Conservation (phyloP, 2,329 filamentous ascomycete genomes). For the Clonostachys chloroleuca region DNA sequence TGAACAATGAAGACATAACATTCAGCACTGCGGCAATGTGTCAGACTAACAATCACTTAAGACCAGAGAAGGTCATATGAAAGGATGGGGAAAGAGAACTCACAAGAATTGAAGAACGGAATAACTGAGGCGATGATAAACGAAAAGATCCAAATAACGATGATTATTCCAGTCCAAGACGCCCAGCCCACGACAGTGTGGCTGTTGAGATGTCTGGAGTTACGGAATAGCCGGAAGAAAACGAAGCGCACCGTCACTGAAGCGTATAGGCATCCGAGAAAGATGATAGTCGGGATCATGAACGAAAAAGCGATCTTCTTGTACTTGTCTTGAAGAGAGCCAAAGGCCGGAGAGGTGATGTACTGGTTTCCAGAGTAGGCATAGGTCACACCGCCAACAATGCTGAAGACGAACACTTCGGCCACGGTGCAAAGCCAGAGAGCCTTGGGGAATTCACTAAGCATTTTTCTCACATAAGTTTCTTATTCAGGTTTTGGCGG, state of each 20-base stretch:
- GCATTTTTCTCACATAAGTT: background rate
- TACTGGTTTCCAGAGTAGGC: constrained; percentile 88
- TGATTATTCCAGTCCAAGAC: constrained; percentile 70
- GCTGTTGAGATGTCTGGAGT: constrained; percentile 71
- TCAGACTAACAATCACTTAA: background rate
- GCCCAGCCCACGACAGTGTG: constrained; percentile 82
- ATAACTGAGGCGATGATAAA: constrained; percentile 93
- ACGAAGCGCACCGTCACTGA: constrained; percentile 87
- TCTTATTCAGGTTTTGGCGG: constrained; percentile 1
- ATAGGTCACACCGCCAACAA: constrained; percentile 79
- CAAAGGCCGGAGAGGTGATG: constrained; percentile 83
- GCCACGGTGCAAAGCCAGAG: constrained; percentile 87
- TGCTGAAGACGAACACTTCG: constrained; percentile 79
- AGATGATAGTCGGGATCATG: constrained; percentile 93
- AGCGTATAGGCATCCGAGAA: constrained; percentile 85
- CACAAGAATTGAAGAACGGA: constrained; percentile 80
- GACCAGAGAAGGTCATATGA: background rate
- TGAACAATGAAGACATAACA: constrained; percentile 83
- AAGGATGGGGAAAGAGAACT: constrained; percentile 14
- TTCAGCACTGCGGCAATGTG: constrained; percentile 43
- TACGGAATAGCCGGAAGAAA: constrained; percentile 84
- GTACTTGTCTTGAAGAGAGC: constrained; percentile 71
- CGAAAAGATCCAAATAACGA: constrained; percentile 72
- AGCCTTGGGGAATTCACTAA: constrained; percentile 83
- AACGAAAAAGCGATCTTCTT: constrained; percentile 91